These are phyloP conservation scores for Cyclotella distinguenda DNA, from an alignment of 108 stramenopile species.

Conservation along the genomic window DNA sequence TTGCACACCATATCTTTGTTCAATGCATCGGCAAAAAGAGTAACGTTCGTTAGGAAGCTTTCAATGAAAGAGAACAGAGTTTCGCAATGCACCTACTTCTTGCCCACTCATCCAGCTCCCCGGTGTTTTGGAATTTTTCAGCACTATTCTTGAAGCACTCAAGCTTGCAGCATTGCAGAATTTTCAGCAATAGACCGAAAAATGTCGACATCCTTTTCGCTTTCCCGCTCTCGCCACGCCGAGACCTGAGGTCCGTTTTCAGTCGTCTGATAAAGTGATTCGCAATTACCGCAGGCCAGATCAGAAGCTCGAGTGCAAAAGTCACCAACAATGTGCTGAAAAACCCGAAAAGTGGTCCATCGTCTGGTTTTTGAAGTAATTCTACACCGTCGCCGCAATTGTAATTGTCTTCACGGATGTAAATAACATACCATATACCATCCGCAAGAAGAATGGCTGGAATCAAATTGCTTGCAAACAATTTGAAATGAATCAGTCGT, in stretches of 20 bases:
- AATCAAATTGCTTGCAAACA: slow-evolving; percentile 4
- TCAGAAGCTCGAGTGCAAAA: slow-evolving; percentile 13
- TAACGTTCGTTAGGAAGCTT: not conserved
- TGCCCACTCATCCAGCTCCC: slow-evolving; percentile 15
- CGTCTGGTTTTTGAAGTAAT: too few species aligned
- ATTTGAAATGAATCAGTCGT: not conserved
- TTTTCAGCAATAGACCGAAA: slow-evolving; percentile 16
- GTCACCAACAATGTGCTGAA: slow-evolving; percentile 6
- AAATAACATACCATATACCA: not conserved
- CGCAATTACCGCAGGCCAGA: slow-evolving; percentile 5
- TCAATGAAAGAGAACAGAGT: not conserved
- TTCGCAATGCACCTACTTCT: slow-evolving; percentile 12
- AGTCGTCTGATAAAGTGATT: not conserved
- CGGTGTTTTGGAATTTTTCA: not conserved
- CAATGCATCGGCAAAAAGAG: not conserved
- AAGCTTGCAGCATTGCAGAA: slow-evolving; percentile 5
- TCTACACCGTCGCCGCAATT: slow-evolving; percentile 11
- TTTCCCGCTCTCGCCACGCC: not conserved
- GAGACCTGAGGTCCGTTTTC: not conserved
- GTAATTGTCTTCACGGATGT: slow-evolving; percentile 5
- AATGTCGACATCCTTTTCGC: slow-evolving; percentile 2
- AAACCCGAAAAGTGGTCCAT: not conserved
- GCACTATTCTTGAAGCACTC: too few species aligned
- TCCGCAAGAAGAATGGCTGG: not conserved
- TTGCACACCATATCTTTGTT: not conserved